phyloP scores from a whole-genome alignment of 2,329 filamentous ascomycete species.

The Apiospora sp. region DNA sequence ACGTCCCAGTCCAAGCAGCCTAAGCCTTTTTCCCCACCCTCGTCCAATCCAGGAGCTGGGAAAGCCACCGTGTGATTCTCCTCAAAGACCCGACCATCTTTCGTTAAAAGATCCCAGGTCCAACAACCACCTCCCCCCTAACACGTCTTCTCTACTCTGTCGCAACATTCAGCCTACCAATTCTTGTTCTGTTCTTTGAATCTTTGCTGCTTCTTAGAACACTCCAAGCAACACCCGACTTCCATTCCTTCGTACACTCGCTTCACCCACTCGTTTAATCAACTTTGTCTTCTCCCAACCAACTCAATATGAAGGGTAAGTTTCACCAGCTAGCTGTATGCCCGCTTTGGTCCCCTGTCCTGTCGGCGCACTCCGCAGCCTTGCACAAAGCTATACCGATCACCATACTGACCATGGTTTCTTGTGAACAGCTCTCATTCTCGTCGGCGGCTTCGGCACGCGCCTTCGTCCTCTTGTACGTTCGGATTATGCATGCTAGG shows the following conservation, averaged over 20 bases:
- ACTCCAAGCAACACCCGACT: conserved; percentile 31
- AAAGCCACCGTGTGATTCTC: conserved; percentile 26
- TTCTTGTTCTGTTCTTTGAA: conserved; percentile 29
- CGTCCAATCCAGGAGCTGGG: conserved; percentile 18
- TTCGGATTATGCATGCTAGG: conserved; percentile 31
- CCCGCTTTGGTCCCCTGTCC: background rate
- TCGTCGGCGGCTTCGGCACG: conserved; percentile 98
- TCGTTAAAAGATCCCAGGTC: conserved; percentile 20
- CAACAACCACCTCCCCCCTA: background rate
- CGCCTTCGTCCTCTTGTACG: conserved; percentile 93
- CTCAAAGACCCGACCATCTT: conserved; percentile 11
- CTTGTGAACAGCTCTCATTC: conserved; percentile 80
- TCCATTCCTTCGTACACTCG: conserved; percentile 21
- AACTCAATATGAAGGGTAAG: conserved; percentile 51
- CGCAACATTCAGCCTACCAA: background rate
- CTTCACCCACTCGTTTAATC: conserved; percentile 24
- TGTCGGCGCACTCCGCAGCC: conserved; percentile 17
- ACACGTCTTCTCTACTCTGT: conserved; percentile 14
- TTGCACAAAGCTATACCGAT: background rate
- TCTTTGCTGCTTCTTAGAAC: conserved; percentile 30
- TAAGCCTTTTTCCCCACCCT: conserved; percentile 20
- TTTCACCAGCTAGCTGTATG: background rate
- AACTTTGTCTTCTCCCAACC: conserved; percentile 24
- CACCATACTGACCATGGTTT: conserved; percentile 29
- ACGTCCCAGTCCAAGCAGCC: conserved; percentile 10